Evolutionary conservation across 1,284 basidiomycete species (phyloP), one percentile per base, ranked within the genome.

Genomic region (Trametes pubescens): DNA sequence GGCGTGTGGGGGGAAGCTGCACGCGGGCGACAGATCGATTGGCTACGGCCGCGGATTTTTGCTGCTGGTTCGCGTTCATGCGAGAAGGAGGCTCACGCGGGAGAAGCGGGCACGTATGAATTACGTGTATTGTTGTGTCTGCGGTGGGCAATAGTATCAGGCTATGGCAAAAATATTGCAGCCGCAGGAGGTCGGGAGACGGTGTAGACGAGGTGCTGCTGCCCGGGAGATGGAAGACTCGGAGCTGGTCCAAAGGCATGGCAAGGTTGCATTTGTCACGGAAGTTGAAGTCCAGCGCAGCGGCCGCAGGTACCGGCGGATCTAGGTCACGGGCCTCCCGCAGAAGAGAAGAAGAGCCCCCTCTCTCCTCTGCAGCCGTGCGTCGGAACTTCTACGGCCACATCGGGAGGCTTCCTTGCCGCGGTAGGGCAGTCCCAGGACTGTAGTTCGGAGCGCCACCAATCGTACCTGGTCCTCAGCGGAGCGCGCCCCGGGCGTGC

Each of bases 1-100:
- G 13, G 47, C 47, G 47, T 48, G 47, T 24, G 44, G n/a, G n/a
- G 22, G 46, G 18, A 8, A 13, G 46, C 44, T 51, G 53, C 24
- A 26, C 32, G 38, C 24, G 16, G 34, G 18, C 8, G 32, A 10
- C 26, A n/a, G 40, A 49, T 61, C 37, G 46, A 40, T 38, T n/a
- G n/a, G n/a, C n/a, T 14, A 5, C 32, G 16, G 51, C 29, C 29
- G 29, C 21, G 34, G 47, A 16, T 48, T 29, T 29, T 26, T 48
- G 47, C 26, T 26, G n/a, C 5, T 26, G 18, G 47, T 13, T 22
- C 47, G 22, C 22, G 46, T 49, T 48, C 59, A 18, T 32, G 29
- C 48, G 24, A 13, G n/a, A 49, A 51, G 54, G 48, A 21, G 21
- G 14, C 47, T 56, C 53, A 51, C 60, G n/a, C n/a, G 60, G 60